These are phyloP conservation scores for Colletotrichum shisoi DNA, from an alignment of 2,329 filamentous ascomycete genomes.

Conservation along the genomic window DNA sequence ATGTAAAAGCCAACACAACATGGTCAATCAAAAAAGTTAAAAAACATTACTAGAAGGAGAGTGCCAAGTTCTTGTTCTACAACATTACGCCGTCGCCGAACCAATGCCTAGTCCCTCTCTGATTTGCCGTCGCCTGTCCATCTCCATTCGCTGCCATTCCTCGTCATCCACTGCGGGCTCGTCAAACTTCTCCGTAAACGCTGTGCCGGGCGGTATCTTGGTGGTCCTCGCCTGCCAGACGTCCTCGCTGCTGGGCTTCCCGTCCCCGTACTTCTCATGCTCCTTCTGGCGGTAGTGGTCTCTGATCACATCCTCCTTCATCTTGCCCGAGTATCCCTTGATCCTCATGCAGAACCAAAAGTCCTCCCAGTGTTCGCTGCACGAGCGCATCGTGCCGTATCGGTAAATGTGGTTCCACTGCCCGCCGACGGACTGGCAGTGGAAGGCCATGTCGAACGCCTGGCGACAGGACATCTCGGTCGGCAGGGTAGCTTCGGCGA, in stretches of 20 bases:
- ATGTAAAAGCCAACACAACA: background rate
- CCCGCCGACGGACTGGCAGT: constrained; percentile 89
- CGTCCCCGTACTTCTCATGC: constrained; percentile 68
- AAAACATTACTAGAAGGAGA: constrained; percentile 14
- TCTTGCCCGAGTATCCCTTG: constrained; percentile 66
- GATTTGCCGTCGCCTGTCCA: constrained; percentile 48
- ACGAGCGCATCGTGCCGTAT: constrained; percentile 77
- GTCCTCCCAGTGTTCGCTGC: constrained; percentile 86
- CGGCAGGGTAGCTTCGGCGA: constrained; percentile 76
- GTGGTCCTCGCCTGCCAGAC: constrained; percentile 80
- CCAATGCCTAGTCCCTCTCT: constrained; percentile 47
- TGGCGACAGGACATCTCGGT: constrained; percentile 86
- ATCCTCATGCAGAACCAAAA: constrained; percentile 98
- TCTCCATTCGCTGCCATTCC: constrained; percentile 52
- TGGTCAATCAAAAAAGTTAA: background rate
- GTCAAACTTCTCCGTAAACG: constrained; percentile 55
- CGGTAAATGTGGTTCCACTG: constrained; percentile 94
- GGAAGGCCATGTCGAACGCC: constrained; percentile 92
- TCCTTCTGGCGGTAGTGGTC: constrained; percentile 74
- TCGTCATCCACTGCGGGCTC: constrained; percentile 52
- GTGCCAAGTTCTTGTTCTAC: constrained; percentile 1
- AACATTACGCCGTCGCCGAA: constrained; percentile 23
- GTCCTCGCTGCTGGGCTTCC: constrained; percentile 80
- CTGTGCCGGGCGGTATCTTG: constrained; percentile 60
- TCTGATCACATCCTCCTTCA: constrained; percentile 68